Evolutionary conservation across 2,329 filamentous ascomycete species (phyloP), one percentile per base, ranked within the genome.

Genomic region (Epichloe elymi): DNA sequence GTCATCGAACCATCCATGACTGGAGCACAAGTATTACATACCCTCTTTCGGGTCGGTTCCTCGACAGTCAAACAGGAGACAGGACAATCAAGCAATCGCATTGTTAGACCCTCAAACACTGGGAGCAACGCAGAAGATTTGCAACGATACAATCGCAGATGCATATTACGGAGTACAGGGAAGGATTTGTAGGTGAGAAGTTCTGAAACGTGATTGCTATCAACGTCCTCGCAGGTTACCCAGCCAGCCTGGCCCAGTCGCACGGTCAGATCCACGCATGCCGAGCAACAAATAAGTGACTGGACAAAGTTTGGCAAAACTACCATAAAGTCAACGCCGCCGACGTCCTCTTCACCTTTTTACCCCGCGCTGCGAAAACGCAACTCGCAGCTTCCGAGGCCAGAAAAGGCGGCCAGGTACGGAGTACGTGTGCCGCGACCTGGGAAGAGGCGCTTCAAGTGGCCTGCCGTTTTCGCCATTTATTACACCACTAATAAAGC

Each of bases 401-500:
- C 52, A 49, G 43, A 46, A 53, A 44, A 43, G 53, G 49, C 53
- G 53, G 41, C 53, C 52, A 48, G 46, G 46, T 54, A 46, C 26
- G 26, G 8, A 30, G 26, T 30, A 26, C 42, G 50, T 52, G 46
- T 26, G 45, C 38, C 46, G 50, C 38, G 39, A 42, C 37, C 51
- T 41, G 37, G 37, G 19, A 20, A 43, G 23, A 38, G 39, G 48
- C 48, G 40, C 38, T 42, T 47, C 11, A 37, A 48, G 52, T 49
- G 49, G 52, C 38, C 49, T 51, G 52, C 52, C n/a, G 19, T 45
- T 51, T 50, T 35, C 42, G 46, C 50, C 50, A 26, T 53, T 26
- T 51, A 65, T 26, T 49, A 65, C 66, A 58, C 23, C 49, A 48
- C 43, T 39, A 47, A 36, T 23, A 37, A 49, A 5, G 50, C 54